phyloP scores from a whole-genome alignment of 2,329 filamentous ascomycete genomes.

The Immersiporthe knoxdaviesiana region DNA sequence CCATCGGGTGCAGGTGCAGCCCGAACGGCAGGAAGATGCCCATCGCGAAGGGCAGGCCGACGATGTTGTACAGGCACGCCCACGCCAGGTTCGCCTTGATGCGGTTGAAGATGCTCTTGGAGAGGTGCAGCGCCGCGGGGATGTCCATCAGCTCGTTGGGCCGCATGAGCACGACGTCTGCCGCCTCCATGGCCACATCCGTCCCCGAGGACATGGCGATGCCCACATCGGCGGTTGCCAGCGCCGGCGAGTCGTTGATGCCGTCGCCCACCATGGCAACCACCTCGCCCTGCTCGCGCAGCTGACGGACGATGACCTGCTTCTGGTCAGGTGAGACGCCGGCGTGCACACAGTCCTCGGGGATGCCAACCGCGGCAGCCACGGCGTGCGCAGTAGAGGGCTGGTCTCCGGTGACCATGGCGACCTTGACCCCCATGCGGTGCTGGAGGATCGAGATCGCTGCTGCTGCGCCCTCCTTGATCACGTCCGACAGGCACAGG shows the following conservation, averaged over 20 bases:
- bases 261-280: slow-evolving; percentile 98
- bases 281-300: slow-evolving; percentile 74
- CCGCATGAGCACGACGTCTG: slow-evolving; percentile 93
- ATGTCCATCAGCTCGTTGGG: slow-evolving; percentile 90
- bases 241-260: slow-evolving; percentile 95
- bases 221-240: slow-evolving; percentile 89
- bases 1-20: slow-evolving; percentile 87
- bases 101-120: slow-evolving; percentile 81
- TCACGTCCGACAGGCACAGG: slow-evolving; percentile 82
- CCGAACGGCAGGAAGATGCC: slow-evolving; percentile 91
- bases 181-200: slow-evolving; percentile 96
- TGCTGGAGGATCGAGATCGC: slow-evolving; percentile 76
- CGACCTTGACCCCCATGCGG: slow-evolving; percentile 82
- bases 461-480: slow-evolving; percentile 85
- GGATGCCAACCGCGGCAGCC: slow-evolving; percentile 80
- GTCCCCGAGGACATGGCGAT: slow-evolving; percentile 93
- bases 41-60: slow-evolving; percentile 96
- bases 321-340: slow-evolving; percentile 92
- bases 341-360: slow-evolving; percentile 74
- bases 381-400: slow-evolving; percentile 81
- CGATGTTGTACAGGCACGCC: slow-evolving; percentile 89
- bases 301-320: slow-evolving; percentile 76
- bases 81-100: slow-evolving; percentile 94
- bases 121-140: slow-evolving; percentile 81
- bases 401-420: slow-evolving; percentile 94